Evolutionary conservation across 2,329 filamentous ascomycete species (phyloP).

Genomic region (Fusarium tupiense): DNA sequence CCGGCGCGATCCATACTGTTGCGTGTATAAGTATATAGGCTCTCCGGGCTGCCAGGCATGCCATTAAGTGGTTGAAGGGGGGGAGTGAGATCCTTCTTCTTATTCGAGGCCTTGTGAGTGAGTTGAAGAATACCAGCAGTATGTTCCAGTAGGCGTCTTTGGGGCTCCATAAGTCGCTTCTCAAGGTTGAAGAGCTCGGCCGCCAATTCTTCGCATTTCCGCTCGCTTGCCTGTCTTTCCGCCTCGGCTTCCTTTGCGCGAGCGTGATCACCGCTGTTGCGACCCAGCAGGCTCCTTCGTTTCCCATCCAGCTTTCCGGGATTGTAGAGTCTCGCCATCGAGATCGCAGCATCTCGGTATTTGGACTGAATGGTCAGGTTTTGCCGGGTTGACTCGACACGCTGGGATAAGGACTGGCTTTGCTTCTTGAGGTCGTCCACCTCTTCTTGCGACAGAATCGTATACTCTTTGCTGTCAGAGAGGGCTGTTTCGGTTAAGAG

Average conservation of each 20-base stretch:
- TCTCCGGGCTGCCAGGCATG: slow-evolving; percentile 80
- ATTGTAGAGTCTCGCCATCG: slow-evolving; percentile 82
- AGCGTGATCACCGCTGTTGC: slow-evolving; percentile 60
- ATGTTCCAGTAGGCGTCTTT: slow-evolving; percentile 83
- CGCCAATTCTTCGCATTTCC: slow-evolving; percentile 86
- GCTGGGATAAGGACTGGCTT: slow-evolving; percentile 73
- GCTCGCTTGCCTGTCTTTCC: slow-evolving; percentile 78
- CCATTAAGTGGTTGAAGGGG: slow-evolving; percentile 59
- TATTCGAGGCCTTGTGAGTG: slow-evolving; percentile 79
- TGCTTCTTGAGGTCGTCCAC: slow-evolving; percentile 93
- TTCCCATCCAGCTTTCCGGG: slow-evolving; percentile 60
- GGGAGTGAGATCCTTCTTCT: slow-evolving; percentile 59
- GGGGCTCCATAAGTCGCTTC: slow-evolving; percentile 77
- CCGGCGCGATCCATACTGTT: slow-evolving; percentile 65
- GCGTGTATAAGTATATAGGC: slow-evolving; percentile 74
- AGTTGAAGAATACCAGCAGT: slow-evolving; percentile 92
- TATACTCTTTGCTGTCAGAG: slow-evolving; percentile 84
- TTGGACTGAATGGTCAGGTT: slow-evolving; percentile 92
- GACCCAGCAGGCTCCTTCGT: slow-evolving; percentile 60
- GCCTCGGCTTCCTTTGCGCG: slow-evolving; percentile 72
- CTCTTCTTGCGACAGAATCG: slow-evolving; percentile 90
- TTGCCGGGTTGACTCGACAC: slow-evolving; percentile 83
- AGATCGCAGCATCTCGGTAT: slow-evolving; percentile 90
- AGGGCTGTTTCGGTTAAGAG: slow-evolving; percentile 93
- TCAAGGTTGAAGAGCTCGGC: slow-evolving; percentile 83